These are phyloP conservation scores for Leptographium wingfieldii DNA, from an alignment of 2,329 filamentous ascomycete genomes.

Conservation along the genomic window DNA sequence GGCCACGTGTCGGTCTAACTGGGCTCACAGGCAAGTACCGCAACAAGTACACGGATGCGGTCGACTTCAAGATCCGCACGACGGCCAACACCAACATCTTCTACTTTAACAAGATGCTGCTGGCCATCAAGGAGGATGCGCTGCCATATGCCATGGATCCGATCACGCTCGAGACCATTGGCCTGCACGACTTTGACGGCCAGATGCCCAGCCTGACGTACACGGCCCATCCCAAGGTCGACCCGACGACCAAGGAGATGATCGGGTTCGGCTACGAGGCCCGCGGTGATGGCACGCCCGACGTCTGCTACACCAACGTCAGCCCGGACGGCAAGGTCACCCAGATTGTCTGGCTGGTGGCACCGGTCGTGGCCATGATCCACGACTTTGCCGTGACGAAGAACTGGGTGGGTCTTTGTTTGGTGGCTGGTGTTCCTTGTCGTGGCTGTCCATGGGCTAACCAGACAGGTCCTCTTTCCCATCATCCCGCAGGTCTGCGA, in stretches of 20 bases:
- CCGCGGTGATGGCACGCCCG: background rate
- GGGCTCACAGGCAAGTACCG: background rate
- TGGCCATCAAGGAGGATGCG: background rate
- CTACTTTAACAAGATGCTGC: background rate
- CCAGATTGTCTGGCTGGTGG: constrained; percentile 13
- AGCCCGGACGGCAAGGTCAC: background rate
- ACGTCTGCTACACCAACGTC: background rate
- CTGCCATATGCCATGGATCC: background rate
- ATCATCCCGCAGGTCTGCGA: constrained; percentile 22
- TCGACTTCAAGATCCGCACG: constrained; percentile 2
- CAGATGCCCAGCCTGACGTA: background rate
- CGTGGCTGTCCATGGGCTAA: background rate
- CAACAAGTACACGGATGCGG: background rate
- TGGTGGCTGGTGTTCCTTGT: too few species aligned
- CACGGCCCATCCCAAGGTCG: background rate
- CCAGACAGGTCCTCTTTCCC: constrained; percentile 17
- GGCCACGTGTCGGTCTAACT: too few species aligned
- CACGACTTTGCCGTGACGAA: constrained; percentile 29
- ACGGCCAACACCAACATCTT: background rate
- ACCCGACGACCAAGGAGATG: background rate
- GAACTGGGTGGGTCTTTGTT: constrained; percentile 21
- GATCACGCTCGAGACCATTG: background rate
- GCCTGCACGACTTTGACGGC: background rate
- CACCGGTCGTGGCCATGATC: constrained; percentile 25
- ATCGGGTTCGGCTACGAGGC: background rate